A percentile compares a stretch with the other conserved stretches of the same genome.
Evolutionary conservation across 2,329 filamentous ascomycete species (phyloP).

Genomic region (Xylariaceae sp.): DNA sequence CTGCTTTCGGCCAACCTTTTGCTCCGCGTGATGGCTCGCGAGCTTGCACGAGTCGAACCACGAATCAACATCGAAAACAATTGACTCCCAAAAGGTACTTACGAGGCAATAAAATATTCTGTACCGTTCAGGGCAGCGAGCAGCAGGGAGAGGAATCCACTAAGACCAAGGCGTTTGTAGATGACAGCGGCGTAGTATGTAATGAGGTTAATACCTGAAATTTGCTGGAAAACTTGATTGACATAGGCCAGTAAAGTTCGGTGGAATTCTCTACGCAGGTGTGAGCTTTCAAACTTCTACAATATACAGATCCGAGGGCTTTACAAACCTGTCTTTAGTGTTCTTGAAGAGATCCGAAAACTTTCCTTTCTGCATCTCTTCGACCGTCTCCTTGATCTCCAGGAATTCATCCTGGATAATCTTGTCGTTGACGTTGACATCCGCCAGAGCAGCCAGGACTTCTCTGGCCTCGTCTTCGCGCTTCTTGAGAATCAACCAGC

Average conservation of each 20-base stretch:
- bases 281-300: constrained; percentile 4
- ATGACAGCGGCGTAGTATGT: constrained; percentile 49
- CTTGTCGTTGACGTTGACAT: constrained; percentile 44
- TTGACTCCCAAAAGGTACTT: too few species aligned
- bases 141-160: constrained; percentile 55
- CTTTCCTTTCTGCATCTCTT: constrained; percentile 55
- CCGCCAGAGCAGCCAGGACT: constrained; percentile 41
- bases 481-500: constrained; percentile 46
- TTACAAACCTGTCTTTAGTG: constrained; percentile 45
- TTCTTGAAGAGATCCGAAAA: constrained; percentile 60
- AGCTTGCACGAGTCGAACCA: too few species aligned
- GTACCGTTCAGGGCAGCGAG: constrained; percentile 51
- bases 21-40: too few species aligned
- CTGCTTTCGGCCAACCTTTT: too few species aligned
- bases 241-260: constrained; percentile 54
- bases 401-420: constrained; percentile 53
- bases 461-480: constrained; percentile 42
- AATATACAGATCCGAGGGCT: not conserved
- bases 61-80: too few species aligned
- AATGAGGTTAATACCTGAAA: constrained; percentile 42
- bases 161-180: constrained; percentile 49
- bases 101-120: constrained; percentile 53
- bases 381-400: constrained; percentile 60
- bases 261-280: constrained; percentile 44
- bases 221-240: constrained; percentile 58